Evolutionary conservation across 345 rosid species (phyloP), one percentile per base, ranked within the genome.

Genomic region (Arabis hirsuta): DNA sequence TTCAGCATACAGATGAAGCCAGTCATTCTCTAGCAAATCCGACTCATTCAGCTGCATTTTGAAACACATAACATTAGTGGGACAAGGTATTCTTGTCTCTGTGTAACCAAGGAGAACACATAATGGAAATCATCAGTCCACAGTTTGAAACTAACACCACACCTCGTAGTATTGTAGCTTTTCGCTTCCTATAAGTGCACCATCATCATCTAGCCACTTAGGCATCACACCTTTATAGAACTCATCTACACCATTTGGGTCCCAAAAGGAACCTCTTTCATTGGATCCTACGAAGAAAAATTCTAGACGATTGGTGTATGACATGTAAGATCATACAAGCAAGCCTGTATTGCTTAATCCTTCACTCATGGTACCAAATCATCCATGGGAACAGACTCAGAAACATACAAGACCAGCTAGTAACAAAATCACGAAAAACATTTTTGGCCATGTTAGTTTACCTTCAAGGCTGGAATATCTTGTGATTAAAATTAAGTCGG

Each of bases 121-220:
- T 41, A 41, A 41, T 38, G 42, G 3, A 8, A 38, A 22, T 22
- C 0, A 9, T 38, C 42, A 38, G 42, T 38, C 10, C 3, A 38
- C 2, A 38, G 42, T 8, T 38, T 8, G 9, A 7, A 38, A 16
- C 50, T 22, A 51, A 51, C n/a, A 12, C 56, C 56, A 52, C 16
- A 52, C 34, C 56, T 52, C 31, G 12, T 52, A 52, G 14, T 22
- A 52, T 0, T 34, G 39, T 34, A 34, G 39, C 39, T 34, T 6
- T 8, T 52, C 9, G 34, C 34, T 26, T 52, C 36, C 34, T 11
- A 36, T 26, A 26, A 52, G 32, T 12, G 34, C 16, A 52, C 0
- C n/a, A 52, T 52, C n/a, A 52, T 52, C 56, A 5, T 52, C 34
- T 52, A 52, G 56, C 56, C 56, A 52, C 31, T 52, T 52, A 26